Percentiles rank a stretch among this genome's conserved stretches.
These are phyloP conservation scores for Didymellaceae sp. DNA, from an alignment of 2,329 filamentous ascomycete species.

Conservation along the genomic window DNA sequence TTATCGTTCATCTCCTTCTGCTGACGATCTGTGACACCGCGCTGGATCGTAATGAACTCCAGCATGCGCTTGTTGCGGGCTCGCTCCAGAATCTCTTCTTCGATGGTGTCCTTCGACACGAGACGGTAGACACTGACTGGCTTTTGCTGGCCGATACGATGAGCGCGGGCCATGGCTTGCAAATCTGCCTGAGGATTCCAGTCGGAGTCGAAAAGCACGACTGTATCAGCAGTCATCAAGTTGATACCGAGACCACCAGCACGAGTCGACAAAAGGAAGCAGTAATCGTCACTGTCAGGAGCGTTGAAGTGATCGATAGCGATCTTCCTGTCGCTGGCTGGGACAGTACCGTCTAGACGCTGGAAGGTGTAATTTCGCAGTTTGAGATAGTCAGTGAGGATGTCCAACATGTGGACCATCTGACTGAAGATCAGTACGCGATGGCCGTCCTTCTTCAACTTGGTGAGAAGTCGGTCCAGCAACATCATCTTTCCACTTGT, in stretches of 20 bases:
- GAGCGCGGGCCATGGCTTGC: constrained; percentile 97
- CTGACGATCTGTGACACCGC: constrained; percentile 93
- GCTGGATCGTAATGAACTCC: constrained; percentile 96
- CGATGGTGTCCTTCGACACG: constrained; percentile 97
- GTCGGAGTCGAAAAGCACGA: constrained; percentile 96
- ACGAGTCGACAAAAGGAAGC: constrained; percentile 91
- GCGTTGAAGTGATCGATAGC: constrained; percentile 99
- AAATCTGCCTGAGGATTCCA: constrained; percentile 99
- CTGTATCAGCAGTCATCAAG: constrained; percentile 97
- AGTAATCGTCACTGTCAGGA: constrained; percentile 94
- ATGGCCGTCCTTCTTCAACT: constrained; percentile 91
- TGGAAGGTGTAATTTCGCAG: constrained; percentile 95
- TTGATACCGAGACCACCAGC: constrained; percentile 99
- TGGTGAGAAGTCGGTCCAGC: constrained; percentile 90
- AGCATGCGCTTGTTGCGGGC: constrained; percentile 97
- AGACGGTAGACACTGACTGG: constrained; percentile 96
- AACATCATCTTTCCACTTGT: constrained; percentile 99
- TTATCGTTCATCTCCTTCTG: constrained; percentile 76
- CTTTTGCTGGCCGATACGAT: constrained; percentile 95
- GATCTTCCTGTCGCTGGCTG: constrained; percentile 83
- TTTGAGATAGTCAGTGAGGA: constrained; percentile 91
- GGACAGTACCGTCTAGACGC: constrained; percentile 92
- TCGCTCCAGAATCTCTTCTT: constrained; percentile 95
- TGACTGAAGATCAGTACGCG: constrained; percentile 98
- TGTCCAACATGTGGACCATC: constrained; percentile 99